Evolutionary conservation across 2,329 filamentous ascomycete species (phyloP), one percentile per base, ranked within the genome.

Genomic region (Truncatella angustata): DNA sequence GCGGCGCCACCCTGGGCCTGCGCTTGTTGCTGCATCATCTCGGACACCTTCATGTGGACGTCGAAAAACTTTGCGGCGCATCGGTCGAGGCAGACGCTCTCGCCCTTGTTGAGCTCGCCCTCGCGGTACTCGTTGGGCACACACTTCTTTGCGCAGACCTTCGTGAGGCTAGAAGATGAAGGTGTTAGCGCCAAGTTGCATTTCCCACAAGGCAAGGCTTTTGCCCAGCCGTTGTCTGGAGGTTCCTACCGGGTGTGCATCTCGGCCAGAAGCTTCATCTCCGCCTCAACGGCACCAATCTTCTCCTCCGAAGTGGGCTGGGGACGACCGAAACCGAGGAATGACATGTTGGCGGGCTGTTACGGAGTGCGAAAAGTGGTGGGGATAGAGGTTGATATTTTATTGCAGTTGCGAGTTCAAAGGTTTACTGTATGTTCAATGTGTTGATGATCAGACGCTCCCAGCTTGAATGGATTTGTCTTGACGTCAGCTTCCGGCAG

Each of bases 11-110:
- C 82, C 65, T 82, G 82, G 57, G 82, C 80, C 66, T 85, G 82
- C 45, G 89, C 90, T 73, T 96, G 89, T 59, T 87, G 85, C 76
- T 97, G 91, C 85, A 97, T 91, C 76, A 95, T 90, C 76, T 97
- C 92, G 66, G 89, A 93, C 54, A 97, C 90, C 80, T 97, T 97
- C 79, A 96, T 86, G 73, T 96, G 96, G 66, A 96, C 92, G 64
- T 97, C 93, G 76, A 99, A 97, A 80, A 97, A 99, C 79, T 99
- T 99, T 68, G 89, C 83, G 53, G 95, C 90, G 76, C 95, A 99
- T 67, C 94, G 90, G 77, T 99, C 94, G 63, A 99, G 86, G 78
- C 95, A 99, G 64, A 99, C 94, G 62, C 88, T 91, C 76, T 99
- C 94, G 80, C 92, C 95, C 79, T 99, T 99, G 84, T 97, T 96